Evolutionary conservation across 371 early-diverging fungal genomes (phyloP).

Genomic region (Encephalitozoon romaleae): DNA sequence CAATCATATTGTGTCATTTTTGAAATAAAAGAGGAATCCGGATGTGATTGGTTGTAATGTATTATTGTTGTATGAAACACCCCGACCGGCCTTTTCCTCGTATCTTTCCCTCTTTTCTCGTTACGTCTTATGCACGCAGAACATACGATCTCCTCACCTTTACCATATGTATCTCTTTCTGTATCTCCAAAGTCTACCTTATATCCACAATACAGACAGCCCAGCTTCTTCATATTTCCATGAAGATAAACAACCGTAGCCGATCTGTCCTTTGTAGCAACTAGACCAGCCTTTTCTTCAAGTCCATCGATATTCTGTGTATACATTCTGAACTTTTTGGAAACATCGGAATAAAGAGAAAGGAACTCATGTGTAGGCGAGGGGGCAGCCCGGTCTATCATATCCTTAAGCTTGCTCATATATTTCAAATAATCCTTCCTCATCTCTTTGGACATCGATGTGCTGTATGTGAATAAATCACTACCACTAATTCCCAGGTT

Average conservation of each 20-base stretch:
- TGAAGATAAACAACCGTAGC: slow-evolving; percentile 58
- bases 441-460: slow-evolving; percentile 64
- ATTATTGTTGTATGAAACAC: slow-evolving; percentile 83
- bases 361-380: slow-evolving; percentile 79
- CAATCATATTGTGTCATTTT: slow-evolving; percentile 22
- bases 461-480: slow-evolving; percentile 73
- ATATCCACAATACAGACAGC: slow-evolving; percentile 50
- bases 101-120: slow-evolving; percentile 64
- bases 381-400: slow-evolving; percentile 67
- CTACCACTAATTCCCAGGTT: slow-evolving; percentile 72
- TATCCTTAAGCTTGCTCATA: slow-evolving; percentile 75
- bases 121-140: slow-evolving; percentile 62
- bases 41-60: slow-evolving; percentile 86
- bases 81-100: slow-evolving; percentile 64
- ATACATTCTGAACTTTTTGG: slow-evolving; percentile 76
- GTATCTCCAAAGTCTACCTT: slow-evolving; percentile 32
- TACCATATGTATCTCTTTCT: not conserved
- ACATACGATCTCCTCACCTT: slow-evolving; percentile 22
- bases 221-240: slow-evolving; percentile 53
- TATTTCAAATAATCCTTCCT: slow-evolving; percentile 77
- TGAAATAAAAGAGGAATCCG: slow-evolving; percentile 63
- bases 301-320: slow-evolving; percentile 95
- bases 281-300: slow-evolving; percentile 77
- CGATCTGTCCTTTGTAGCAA: not conserved
- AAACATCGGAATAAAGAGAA: slow-evolving; percentile 69